Base-by-base conservation (phyloP, 2,329 filamentous ascomycete genomes). In the Alternaria angustiovoidea region DNA sequence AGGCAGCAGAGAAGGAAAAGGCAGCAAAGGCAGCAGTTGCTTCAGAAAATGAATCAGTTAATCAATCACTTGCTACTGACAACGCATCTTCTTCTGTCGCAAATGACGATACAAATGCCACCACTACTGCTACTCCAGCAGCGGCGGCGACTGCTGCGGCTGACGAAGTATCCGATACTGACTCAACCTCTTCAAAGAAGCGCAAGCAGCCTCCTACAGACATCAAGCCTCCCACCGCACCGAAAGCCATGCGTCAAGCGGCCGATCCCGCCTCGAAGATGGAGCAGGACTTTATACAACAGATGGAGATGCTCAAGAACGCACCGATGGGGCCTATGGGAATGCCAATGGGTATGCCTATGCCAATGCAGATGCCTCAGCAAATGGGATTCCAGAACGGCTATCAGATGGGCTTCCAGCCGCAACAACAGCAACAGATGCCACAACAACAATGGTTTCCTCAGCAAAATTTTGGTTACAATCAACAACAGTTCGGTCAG, bases 171-270 rank as follows among this genome's bases (percentile, higher is more conserved):
- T 59, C 79, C 51, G 69, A 79, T 57, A 75, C 75, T 54, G 71
- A 78, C 57, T 73, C 58, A 52, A 68, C 70, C 11, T 68, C 53
- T 58, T 81, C 87, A 26, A 95, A 91, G 81, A 99, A 98, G 81
- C 88, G 95, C 22, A 86, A 91, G 11, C 62, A 71, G n/a, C 93
- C 93, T 14, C 92, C 94, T 36, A 90, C 93, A 53, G 84, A 88
- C 32, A 79, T 85, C 54, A 79, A 79, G 49, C 80, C 79, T 18
- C 78, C 78, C 7, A 79, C 79, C 4, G 81, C 79, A 12, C 82
- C 83, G 11, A 79, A 80, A 51, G 81, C 80, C 14, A 82, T 81
- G 80, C 78, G 79, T 41, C 71, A 84, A 32, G 80, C 86, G 7
- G 87, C 89, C 68, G 89, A 90, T 67, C 86, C 71, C 41, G 69